Evolutionary conservation across 257 asterid species (phyloP), one percentile per base, ranked within the genome.

Genomic region (Solanum medicagineum): DNA sequence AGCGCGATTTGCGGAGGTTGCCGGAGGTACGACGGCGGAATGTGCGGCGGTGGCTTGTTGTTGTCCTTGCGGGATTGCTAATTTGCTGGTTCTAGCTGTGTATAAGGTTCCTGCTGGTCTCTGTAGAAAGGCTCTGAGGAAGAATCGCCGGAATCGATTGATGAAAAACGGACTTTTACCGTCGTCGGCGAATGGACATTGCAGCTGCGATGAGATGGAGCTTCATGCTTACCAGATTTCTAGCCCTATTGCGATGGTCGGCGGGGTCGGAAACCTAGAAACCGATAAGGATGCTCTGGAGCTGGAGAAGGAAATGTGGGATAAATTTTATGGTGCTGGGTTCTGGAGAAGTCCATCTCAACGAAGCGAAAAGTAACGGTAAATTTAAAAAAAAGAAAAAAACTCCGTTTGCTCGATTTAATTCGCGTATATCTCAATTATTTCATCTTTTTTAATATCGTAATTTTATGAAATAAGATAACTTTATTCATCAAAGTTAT

Each of bases 1-100:
- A 26, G 42, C 81, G 15, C 26, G 86, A 13, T 84, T 94, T 42
- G 95, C 91, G 45, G 98, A 95, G 91, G 91, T 94, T 1, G 97
- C 91, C 2, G 98, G 98, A 12, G 95, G 94, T 13, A 92, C 98
- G 1, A 74, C 97, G 63, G 98, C 98, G 68, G 98, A 93, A 80
- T 93, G 97, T 86, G 97, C 94, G 42, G 98, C 95, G 79, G 91
- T 95, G 40, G 91, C 93, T 86, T 95, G 98, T 87, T 95, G 98
- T 87, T 94, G 98, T 81, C 98, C 98, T 8, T 95, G 98, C 86
- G 94, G 93, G 53, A 57, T 94, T 17, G 90, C 90, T 44, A 86
- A 93, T 81, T 90, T 95, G 49, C 83, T 95, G 36, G 91, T 95
- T 44, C 73, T 95, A 32, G 95, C 94, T 15, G 91, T 92, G 16